phyloP scores from a whole-genome alignment of 2,329 filamentous ascomycete genomes.

The Helotiales sp. region DNA sequence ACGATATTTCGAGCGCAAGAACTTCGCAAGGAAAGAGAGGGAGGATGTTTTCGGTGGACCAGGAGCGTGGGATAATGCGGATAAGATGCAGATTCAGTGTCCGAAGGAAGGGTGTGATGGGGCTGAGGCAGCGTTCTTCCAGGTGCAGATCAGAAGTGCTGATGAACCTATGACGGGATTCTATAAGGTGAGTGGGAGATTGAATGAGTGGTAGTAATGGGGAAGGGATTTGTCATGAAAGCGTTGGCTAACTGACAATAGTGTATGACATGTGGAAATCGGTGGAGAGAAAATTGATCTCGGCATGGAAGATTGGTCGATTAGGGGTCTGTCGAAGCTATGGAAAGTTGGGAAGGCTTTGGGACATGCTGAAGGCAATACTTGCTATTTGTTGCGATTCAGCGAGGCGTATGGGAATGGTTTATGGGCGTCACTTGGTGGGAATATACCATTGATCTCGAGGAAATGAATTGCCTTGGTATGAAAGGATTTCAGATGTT shows the following conservation, averaged over 20 bases:
- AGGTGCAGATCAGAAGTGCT: slow-evolving; percentile 95
- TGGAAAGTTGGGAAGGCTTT: too few species aligned
- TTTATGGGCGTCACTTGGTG: not conserved
- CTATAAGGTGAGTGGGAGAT: slow-evolving; percentile 64
- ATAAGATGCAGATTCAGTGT: slow-evolving; percentile 82
- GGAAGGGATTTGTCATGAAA: slow-evolving; percentile 25
- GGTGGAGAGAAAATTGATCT: slow-evolving; percentile 65
- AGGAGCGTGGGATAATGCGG: slow-evolving; percentile 87
- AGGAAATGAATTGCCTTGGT: not conserved
- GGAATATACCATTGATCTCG: not conserved
- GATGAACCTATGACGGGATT: slow-evolving; percentile 99
- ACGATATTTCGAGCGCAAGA: slow-evolving; percentile 75
- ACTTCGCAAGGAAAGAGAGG: slow-evolving; percentile 80
- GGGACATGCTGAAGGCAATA: too few species aligned
- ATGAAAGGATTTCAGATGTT: too few species aligned
- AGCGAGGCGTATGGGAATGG: slow-evolving; percentile 27
- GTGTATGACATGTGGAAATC: slow-evolving; percentile 67
- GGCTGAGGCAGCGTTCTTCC: slow-evolving; percentile 86
- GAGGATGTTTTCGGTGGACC: slow-evolving; percentile 90
- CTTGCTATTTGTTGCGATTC: slow-evolving; percentile 24
- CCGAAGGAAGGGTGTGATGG: slow-evolving; percentile 78
- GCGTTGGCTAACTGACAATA: slow-evolving; percentile 34
- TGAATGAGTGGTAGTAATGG: not conserved
- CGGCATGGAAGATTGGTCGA: not conserved
- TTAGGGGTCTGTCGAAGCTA: too few species aligned